These are phyloP conservation scores for Samsoniella hepiali DNA, from an alignment of 2,329 filamentous ascomycete genomes.

Conservation along the genomic window DNA sequence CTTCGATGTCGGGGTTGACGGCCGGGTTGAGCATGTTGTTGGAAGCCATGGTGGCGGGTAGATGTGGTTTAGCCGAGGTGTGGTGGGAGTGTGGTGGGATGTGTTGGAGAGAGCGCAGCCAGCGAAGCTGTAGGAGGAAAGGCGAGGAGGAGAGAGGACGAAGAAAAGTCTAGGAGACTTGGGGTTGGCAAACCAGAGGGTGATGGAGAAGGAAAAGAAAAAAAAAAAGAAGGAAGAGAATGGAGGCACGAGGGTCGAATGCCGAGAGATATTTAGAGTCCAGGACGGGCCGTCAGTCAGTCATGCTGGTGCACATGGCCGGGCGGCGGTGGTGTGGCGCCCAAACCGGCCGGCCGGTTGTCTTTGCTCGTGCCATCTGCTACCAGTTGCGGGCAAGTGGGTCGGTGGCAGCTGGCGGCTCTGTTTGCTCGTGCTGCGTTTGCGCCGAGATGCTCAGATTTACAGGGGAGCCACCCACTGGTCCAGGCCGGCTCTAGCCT, in stretches of 20 bases:
- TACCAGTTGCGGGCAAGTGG: slow-evolving; percentile 11
- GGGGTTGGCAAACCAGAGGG: slow-evolving; percentile 13
- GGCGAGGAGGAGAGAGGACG: not conserved
- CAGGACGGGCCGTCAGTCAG: slow-evolving; percentile 20
- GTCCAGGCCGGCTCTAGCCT: not conserved
- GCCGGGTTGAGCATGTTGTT: slow-evolving; percentile 60
- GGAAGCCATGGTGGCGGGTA: slow-evolving; percentile 49
- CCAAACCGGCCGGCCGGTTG: slow-evolving; percentile 14
- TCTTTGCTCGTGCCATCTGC: slow-evolving; percentile 15
- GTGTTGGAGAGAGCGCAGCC: not conserved
- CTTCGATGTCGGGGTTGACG: slow-evolving; percentile 55
- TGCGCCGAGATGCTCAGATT: not conserved
- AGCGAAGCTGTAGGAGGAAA: not conserved
- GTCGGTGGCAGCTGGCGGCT: not conserved
- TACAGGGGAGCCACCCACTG: not conserved
- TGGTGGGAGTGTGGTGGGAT: not conserved
- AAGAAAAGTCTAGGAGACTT: slow-evolving; percentile 6
- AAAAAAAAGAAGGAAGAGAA: slow-evolving; percentile 19
- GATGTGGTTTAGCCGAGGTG: slow-evolving; percentile 15
- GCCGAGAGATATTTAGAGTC: slow-evolving; percentile 24
- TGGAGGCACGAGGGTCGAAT: slow-evolving; percentile 8
- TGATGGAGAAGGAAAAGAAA: slow-evolving; percentile 20
- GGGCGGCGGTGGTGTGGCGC: slow-evolving; percentile 1
- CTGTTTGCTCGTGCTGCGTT: slow-evolving; percentile 7
- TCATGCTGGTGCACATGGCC: slow-evolving; percentile 8